A percentile compares a stretch with the other conserved stretches of the same genome.
Conservation (phyloP, 176 grass and related monocot genomes). For the Olyra latifolia region DNA sequence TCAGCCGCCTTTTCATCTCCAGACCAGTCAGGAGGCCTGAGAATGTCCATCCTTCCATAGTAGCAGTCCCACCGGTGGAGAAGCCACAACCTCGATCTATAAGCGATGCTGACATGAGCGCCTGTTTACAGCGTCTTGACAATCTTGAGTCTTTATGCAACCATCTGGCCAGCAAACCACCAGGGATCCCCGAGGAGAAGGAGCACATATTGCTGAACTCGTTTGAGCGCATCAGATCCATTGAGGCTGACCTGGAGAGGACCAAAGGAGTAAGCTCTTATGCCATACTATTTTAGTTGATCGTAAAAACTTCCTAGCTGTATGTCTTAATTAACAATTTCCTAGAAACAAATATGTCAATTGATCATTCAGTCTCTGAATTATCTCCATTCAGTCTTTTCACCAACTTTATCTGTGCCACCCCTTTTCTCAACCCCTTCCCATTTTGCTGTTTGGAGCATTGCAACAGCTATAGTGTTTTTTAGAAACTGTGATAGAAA, state of each 20-base stretch:
- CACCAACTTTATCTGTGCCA: neutral
- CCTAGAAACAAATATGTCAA: neutral
- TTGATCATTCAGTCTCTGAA: neutral
- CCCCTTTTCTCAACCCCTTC: neutral
- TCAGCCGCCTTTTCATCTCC: slow-evolving; percentile 43
- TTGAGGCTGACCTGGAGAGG: slow-evolving; percentile 80
- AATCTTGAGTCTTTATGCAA: slow-evolving; percentile 66
- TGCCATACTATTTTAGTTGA: neutral
- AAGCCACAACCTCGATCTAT: slow-evolving; percentile 10
- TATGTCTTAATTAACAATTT: neutral
- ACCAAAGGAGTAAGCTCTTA: slow-evolving; percentile 63
- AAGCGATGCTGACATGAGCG: slow-evolving; percentile 35
- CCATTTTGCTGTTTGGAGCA: neutral
- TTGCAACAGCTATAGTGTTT: neutral
- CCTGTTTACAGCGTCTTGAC: slow-evolving; percentile 70
- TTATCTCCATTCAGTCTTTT: neutral
- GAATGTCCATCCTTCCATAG: slow-evolving; percentile 13
- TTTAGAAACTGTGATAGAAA: neutral
- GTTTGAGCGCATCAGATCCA: slow-evolving; percentile 82
- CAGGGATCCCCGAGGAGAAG: slow-evolving; percentile 73
- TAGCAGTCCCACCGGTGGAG: slow-evolving; percentile 18
- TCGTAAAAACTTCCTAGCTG: neutral
- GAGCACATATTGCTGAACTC: slow-evolving; percentile 64
- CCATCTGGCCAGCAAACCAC: slow-evolving; percentile 64
- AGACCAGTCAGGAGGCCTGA: slow-evolving; percentile 53